These are phyloP conservation scores for Schizochytrium sp. DNA, from an alignment of 108 stramenopile species.

Conservation along the genomic window DNA sequence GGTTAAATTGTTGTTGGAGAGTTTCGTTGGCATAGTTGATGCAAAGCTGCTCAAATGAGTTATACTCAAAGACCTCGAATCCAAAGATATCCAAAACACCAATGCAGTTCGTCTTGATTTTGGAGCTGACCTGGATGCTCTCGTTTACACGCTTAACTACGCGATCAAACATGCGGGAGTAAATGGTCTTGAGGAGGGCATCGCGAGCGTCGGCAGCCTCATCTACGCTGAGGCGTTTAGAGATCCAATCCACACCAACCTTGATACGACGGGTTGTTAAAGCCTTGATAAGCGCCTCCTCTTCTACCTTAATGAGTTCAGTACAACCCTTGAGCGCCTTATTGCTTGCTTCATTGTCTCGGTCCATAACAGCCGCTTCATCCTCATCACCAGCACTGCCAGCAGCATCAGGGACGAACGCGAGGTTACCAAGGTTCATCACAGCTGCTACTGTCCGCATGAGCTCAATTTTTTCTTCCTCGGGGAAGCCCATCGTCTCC, in stretches of 20 bases:
- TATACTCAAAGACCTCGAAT: conserved; percentile 94
- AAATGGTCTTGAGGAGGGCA: conserved; percentile 91
- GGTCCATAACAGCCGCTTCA: not conserved
- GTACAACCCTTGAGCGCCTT: conserved; percentile 70
- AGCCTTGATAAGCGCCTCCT: conserved; percentile 77
- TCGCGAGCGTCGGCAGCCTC: conserved; percentile 83
- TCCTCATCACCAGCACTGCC: conserved; percentile 62
- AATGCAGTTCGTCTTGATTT: conserved; percentile 79
- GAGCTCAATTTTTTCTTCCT: conserved; percentile 60
- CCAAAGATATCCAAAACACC: conserved; percentile 98
- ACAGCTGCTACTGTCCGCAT: conserved; percentile 70
- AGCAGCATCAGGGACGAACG: conserved; percentile 69
- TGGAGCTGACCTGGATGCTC: conserved; percentile 74
- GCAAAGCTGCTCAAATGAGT: conserved; percentile 98
- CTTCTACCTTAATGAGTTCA: conserved; percentile 79
- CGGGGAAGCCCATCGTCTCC: conserved; percentile 62
- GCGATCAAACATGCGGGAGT: conserved; percentile 86
- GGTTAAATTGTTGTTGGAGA: conserved; percentile 98
- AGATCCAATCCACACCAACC: conserved; percentile 81
- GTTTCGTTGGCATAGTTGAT: conserved; percentile 99
- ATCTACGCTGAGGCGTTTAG: conserved; percentile 79
- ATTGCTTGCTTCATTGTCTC: not conserved
- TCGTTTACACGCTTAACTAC: conserved; percentile 89
- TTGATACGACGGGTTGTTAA: conserved; percentile 81
- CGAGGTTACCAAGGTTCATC: conserved; percentile 74